Evolutionary conservation across 2,329 filamentous ascomycete genomes (phyloP), one percentile per base, ranked within the genome.

Genomic region (Colletotrichum spinosum): DNA sequence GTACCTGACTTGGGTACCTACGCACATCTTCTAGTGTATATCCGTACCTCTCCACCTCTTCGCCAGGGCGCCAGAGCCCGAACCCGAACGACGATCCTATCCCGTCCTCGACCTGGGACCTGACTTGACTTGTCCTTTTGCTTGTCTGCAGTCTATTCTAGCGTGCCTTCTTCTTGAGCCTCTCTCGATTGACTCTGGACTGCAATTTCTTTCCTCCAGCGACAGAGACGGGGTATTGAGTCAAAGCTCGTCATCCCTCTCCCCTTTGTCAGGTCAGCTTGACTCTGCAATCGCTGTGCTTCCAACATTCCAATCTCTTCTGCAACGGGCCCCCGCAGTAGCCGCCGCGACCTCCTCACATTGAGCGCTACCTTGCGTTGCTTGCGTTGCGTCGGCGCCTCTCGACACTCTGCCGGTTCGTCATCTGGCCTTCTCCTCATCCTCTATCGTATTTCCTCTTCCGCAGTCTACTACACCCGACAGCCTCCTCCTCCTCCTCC

Each of bases 261-360:
- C 62, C 46, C 52, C 42, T 42, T 42, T 56, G 62, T 55, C 52
- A 53, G 37, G 41, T 52, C 62, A 37, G 49, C 49, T 38, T 35
- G 45, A 38, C 39, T 60, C 34, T 35, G 42, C 44, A 41, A 52
- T 49, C 51, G 25, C 49, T 33, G 15, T 51, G 56, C 50, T 65
- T 48, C 44, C 58, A 58, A 62, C 52, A 38, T 49, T 39, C 46
- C 52, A 65, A 62, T 65, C 46, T 65, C 58, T 56, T 62, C 62
- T 65, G 52, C 62, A 65, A 65, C 62, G 62, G 58, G 58, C 62
- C 62, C 62, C 62, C 62, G 62, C 62, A 62, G 62, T 46, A 58
- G 58, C 62, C 62, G 41, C 42, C 52, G 56, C 58, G 62, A 62
- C 58, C 52, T 61, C 51, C 57, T 56, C 53, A 62, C 58, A 11